Evolutionary conservation across 176 grass and related monocot species (phyloP).

Genomic region (Pontederia paniculata): DNA sequence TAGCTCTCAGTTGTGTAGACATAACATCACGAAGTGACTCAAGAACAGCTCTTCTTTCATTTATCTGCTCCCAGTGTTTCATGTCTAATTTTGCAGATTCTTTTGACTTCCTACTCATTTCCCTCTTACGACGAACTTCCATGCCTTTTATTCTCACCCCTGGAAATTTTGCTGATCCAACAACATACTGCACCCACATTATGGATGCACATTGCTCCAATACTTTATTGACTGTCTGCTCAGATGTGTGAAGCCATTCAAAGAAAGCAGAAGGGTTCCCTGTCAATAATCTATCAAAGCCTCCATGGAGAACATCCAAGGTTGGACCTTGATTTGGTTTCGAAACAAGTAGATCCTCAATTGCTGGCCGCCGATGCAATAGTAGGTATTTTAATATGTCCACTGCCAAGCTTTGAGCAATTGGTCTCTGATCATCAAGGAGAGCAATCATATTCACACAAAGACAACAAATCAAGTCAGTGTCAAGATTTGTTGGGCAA

Average conservation of each 20-base stretch:
- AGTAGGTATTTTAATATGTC: slow-evolving; percentile 92
- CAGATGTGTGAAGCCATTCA: slow-evolving; percentile 74
- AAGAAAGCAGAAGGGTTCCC: slow-evolving; percentile 66
- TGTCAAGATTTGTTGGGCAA: slow-evolving; percentile 93
- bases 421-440: slow-evolving; percentile 75
- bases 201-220: slow-evolving; percentile 79
- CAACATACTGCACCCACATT: slow-evolving; percentile 92
- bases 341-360: slow-evolving; percentile 77
- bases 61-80: slow-evolving; percentile 77
- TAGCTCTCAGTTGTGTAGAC: slow-evolving; percentile 84
- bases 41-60: slow-evolving; percentile 70
- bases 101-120: slow-evolving; percentile 78
- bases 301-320: slow-evolving; percentile 74
- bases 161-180: slow-evolving; percentile 90
- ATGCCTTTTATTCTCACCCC: slow-evolving; percentile 97
- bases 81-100: slow-evolving; percentile 60
- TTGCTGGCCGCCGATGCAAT: slow-evolving; percentile 61
- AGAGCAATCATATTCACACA: slow-evolving; percentile 86
- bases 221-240: slow-evolving; percentile 71
- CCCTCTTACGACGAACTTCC: slow-evolving; percentile 85
- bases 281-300: slow-evolving; percentile 81
- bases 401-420: slow-evolving; percentile 53
- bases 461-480: slow-evolving; percentile 82
- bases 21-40: slow-evolving; percentile 81
- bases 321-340: slow-evolving; percentile 68